phyloP scores from a whole-genome alignment of 164 flowering plant genomes.

The Saururus chinensis region DNA sequence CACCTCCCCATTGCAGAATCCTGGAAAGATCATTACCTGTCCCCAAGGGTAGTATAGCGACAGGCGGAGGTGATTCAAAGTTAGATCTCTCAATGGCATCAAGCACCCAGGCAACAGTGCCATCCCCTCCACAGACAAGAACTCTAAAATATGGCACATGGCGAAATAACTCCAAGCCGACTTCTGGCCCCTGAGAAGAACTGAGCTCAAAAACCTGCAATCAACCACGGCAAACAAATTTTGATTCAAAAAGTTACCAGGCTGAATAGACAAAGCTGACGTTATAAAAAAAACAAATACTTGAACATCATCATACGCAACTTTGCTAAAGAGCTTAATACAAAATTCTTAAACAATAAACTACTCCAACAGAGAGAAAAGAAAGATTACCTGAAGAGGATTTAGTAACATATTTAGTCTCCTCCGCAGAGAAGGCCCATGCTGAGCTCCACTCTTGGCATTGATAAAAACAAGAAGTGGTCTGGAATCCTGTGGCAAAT shows the following conservation, averaged over 20 bases:
- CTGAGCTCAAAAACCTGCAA: constrained; percentile 60
- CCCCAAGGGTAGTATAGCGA: constrained; percentile 68
- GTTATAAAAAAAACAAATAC: too few species aligned
- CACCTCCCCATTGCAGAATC: constrained; percentile 72
- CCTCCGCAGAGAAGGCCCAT: constrained; percentile 42
- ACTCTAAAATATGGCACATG: constrained; percentile 51
- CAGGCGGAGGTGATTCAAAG: constrained; percentile 82
- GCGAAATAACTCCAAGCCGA: constrained; percentile 47
- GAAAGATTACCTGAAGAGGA: constrained; percentile 60
- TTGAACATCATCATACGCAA: not conserved
- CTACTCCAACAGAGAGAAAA: not conserved
- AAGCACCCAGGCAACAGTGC: constrained; percentile 82
- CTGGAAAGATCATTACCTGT: constrained; percentile 82
- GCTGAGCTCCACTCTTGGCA: constrained; percentile 66
- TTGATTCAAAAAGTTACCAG: too few species aligned
- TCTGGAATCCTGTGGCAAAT: constrained; percentile 56
- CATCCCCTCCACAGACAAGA: constrained; percentile 84
- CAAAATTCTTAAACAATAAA: not conserved
- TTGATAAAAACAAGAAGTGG: constrained; percentile 77
- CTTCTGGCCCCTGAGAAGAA: constrained; percentile 57
- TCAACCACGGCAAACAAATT: constrained; percentile 1
- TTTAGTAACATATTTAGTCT: constrained; percentile 60
- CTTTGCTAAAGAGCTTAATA: not conserved
- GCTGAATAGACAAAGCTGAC: not conserved
- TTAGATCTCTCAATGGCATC: constrained; percentile 63